Evolutionary conservation across 2,329 filamentous ascomycete species (phyloP).

Genomic region (Macrophomina pseudophaseolina): DNA sequence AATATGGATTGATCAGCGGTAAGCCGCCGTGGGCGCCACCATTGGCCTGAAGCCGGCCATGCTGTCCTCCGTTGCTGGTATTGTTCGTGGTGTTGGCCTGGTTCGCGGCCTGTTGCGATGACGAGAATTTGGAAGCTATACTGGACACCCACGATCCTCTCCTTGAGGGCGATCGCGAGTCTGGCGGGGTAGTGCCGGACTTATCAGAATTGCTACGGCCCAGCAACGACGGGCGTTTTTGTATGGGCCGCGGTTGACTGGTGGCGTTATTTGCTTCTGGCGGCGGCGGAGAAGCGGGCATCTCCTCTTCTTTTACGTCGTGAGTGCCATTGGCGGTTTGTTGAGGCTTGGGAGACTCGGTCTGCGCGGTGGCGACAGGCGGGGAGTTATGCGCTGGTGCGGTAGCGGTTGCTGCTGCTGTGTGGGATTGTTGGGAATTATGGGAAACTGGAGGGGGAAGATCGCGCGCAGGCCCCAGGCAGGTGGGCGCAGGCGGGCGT

Average conservation of each 20-base stretch:
- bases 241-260: slow-evolving; percentile 35
- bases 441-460: neutral
- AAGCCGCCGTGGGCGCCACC: slow-evolving; percentile 30
- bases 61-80: neutral
- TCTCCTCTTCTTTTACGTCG: slow-evolving; percentile 10
- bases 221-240: slow-evolving; percentile 50
- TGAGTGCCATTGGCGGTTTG: slow-evolving; percentile 1
- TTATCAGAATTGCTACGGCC: slow-evolving; percentile 48
- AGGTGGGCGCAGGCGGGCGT: slow-evolving; percentile 7
- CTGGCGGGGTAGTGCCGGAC: slow-evolving; percentile 37
- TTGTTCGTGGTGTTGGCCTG: neutral
- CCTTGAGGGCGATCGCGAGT: slow-evolving; percentile 49
- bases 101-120: slow-evolving; percentile 49
- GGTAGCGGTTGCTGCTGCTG: neutral
- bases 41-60: slow-evolving; percentile 31
- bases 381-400: neutral
- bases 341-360: slow-evolving; percentile 6
- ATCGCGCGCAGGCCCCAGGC: neutral
- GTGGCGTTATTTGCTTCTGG: slow-evolving; percentile 7
- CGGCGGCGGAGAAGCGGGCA: neutral
- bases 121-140: slow-evolving; percentile 90
- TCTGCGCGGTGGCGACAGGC: neutral
- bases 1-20: slow-evolving; percentile 30
- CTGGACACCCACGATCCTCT: slow-evolving; percentile 90
- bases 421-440: neutral